Evolutionary conservation across 2,329 filamentous ascomycete species (phyloP).

Genomic region (Ustilaginoidea virens): DNA sequence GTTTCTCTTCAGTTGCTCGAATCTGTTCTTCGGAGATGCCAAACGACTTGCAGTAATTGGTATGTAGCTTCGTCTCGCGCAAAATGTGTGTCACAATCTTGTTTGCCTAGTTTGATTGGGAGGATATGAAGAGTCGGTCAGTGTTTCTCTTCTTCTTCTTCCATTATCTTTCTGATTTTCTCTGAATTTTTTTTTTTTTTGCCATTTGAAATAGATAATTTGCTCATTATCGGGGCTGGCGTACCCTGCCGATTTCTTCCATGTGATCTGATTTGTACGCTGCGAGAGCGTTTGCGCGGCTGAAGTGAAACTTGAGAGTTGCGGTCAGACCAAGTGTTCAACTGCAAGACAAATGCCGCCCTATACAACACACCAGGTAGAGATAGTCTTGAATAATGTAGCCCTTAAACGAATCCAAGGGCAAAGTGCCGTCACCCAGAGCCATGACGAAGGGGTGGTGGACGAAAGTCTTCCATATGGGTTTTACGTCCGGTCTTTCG

Average conservation of each 20-base stretch:
- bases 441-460: slow-evolving; percentile 70
- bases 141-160: too few relatives aligned
- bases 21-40: slow-evolving; percentile 63
- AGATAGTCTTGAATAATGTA: slow-evolving; percentile 90
- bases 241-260: slow-evolving; percentile 51
- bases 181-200: too few relatives aligned
- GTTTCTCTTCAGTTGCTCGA: slow-evolving; percentile 55
- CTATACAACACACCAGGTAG: slow-evolving; percentile 50
- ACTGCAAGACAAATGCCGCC: too few relatives aligned
- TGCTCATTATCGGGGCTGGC: too few relatives aligned
- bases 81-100: slow-evolving; percentile 62
- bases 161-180: too few relatives aligned
- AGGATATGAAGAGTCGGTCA: too few relatives aligned
- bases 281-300: slow-evolving; percentile 70
- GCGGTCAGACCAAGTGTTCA: too few relatives aligned
- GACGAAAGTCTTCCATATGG: slow-evolving; percentile 60
- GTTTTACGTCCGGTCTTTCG: slow-evolving; percentile 55
- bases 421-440: slow-evolving; percentile 61
- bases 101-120: slow-evolving; percentile 13
- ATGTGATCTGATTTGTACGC: slow-evolving; percentile 71
- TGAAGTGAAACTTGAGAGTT: slow-evolving; percentile 66
- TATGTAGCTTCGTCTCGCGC: slow-evolving; percentile 66
- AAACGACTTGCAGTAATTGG: slow-evolving; percentile 69
- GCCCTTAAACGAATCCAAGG: slow-evolving; percentile 63
- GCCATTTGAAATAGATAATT: too few relatives aligned